Percentiles rank a stretch among this genome's conserved stretches.
Conservation (phyloP, 176 grass and related monocot species). For the Hyparrhenia diplandra region DNA sequence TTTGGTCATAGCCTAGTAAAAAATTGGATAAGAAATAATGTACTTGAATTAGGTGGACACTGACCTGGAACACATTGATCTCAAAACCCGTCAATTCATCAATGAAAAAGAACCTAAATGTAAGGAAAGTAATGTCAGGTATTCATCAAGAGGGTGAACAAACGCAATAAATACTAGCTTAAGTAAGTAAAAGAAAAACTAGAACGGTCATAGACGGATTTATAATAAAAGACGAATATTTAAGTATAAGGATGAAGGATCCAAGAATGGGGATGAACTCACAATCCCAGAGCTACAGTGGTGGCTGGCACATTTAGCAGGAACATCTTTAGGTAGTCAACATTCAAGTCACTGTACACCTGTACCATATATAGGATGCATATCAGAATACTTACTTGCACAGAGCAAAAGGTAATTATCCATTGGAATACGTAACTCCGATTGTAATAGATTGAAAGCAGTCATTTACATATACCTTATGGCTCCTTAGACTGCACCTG, state of each 20-base stretch:
- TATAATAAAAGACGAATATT: neutral
- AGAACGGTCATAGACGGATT: neutral
- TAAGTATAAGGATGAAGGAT: neutral
- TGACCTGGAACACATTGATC: slow-evolving; percentile 49
- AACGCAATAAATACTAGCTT: neutral
- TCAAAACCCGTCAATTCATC: slow-evolving; percentile 98
- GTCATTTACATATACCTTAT: slow-evolving; percentile 53
- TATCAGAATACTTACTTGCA: neutral
- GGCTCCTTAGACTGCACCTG: slow-evolving; percentile 82
- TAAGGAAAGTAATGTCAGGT: neutral
- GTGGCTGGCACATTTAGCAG: slow-evolving; percentile 18
- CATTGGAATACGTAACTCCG: neutral
- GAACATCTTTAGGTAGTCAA: slow-evolving; percentile 92
- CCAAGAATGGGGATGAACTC: neutral
- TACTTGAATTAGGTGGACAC: neutral
- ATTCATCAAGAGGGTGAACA: neutral
- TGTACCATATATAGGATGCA: slow-evolving; percentile 24
- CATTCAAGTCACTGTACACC: slow-evolving; percentile 81
- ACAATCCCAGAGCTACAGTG: slow-evolving; percentile 22
- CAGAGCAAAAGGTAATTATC: neutral
- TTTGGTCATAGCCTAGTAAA: neutral
- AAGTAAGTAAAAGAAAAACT: neutral
- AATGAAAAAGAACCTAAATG: slow-evolving; percentile 85
- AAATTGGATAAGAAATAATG: neutral
- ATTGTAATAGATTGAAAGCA: neutral